Percentiles rank a stretch among this genome's conserved stretches.
phyloP scores from a whole-genome alignment of 352 stramenopile species.

The Phytophthora fragariaefolia region DNA sequence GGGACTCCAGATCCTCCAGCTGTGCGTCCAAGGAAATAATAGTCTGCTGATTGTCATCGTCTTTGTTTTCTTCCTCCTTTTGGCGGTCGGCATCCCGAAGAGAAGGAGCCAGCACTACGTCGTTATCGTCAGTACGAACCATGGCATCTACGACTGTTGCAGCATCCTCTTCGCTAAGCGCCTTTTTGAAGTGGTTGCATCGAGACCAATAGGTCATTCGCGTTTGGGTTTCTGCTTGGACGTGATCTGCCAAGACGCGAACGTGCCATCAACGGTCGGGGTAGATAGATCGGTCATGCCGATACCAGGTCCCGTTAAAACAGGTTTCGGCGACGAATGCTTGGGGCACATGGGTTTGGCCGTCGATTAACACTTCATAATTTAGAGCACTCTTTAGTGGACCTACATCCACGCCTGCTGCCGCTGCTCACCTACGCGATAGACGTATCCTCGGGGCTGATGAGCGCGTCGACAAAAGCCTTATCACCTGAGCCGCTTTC shows the following conservation, averaged over 20 bases:
- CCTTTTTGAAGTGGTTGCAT: constrained; percentile 10
- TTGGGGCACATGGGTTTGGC: neutral
- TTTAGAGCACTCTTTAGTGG: neutral
- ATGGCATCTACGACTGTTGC: neutral
- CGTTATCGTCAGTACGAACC: constrained; percentile 2
- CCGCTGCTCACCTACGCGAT: constrained; percentile 28
- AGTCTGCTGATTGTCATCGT: constrained; percentile 1
- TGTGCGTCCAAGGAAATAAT: constrained; percentile 21
- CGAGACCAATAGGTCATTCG: neutral
- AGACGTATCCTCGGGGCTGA: constrained; percentile 80
- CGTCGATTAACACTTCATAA: constrained; percentile 11
- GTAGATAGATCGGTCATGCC: no score
- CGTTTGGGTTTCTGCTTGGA: no score
- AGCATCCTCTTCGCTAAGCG: neutral
- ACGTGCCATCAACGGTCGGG: no score
- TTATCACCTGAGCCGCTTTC: constrained; percentile 73
- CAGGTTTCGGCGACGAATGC: neutral
- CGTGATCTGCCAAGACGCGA: no score
- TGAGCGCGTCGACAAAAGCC: constrained; percentile 81
- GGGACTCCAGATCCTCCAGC: constrained; percentile 17
- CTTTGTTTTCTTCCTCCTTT: neutral
- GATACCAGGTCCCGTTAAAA: neutral
- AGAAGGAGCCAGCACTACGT: neutral
- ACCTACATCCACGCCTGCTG: neutral
- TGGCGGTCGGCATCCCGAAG: neutral